Base-by-base conservation (phyloP, 345 rosid species). In the Limnanthes douglasii region DNA sequence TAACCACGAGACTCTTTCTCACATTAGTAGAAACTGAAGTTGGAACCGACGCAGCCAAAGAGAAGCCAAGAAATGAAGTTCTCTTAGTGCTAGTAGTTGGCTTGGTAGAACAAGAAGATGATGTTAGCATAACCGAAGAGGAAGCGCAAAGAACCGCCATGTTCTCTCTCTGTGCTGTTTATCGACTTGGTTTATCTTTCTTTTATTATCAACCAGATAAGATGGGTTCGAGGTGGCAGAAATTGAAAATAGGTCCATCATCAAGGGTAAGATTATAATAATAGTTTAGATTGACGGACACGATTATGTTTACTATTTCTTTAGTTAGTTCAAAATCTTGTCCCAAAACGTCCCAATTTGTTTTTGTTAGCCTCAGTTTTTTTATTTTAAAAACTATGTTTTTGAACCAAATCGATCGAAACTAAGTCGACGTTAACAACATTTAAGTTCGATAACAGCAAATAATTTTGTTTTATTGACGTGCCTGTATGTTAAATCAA, bases 81-180 rank as follows among this genome's bases (percentile, higher is more conserved):
- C 21, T 54, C 26, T 56, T 51, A 0, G 48, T n/a, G 45, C 23
- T 29, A 5, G 34, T 40, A 0, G 53, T 25, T 8, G 51, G 5
- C 29, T 43, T 45, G 16, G 51, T 12, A 37, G 53, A 34, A 8
- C 53, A 23, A 1, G 58, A 37, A 24, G 60, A 46, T 9, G 59
- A 46, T 18, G 54, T 41, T 43, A 64, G 50, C 16, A 60, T 48
- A 7, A 61, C 35, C 1, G 62, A 41, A 11, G 65, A 40, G 1
- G 72, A 59, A 19, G 64, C 51, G 32, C 58, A 56, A 16, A 70
- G 62, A 38, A 51, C 40, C 14, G 70, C 57, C 78, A 70, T 70
- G 65, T 29, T 18, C 14, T 25, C 25, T 26, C 9, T 18, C 35
- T 11, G 31, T 39, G 23, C 20, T 37, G 31, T 42, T 32, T 45